Evolutionary conservation across 2,329 filamentous ascomycete species (phyloP).

Genomic region (Calonectria pauciramosa): DNA sequence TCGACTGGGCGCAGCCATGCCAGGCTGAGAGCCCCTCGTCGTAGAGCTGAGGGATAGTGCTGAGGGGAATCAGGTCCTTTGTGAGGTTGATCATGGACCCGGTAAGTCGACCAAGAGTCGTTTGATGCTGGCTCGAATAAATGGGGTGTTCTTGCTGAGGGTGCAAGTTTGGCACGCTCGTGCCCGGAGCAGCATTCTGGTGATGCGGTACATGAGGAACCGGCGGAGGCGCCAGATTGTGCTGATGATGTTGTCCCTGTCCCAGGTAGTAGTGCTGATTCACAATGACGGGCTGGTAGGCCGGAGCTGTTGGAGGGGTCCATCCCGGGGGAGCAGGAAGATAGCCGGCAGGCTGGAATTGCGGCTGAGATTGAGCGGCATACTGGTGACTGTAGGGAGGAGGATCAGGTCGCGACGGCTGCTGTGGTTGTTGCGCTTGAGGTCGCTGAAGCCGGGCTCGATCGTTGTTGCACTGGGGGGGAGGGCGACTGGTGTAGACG

Average conservation of each 20-base stretch:
- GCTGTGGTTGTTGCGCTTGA: background rate
- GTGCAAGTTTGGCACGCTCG: background rate
- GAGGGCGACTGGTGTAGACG: slow-evolving; percentile 31
- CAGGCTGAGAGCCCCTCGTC: slow-evolving; percentile 60
- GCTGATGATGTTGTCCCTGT: slow-evolving; percentile 5
- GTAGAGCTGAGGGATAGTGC: slow-evolving; percentile 50
- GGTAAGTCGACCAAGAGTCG: slow-evolving; percentile 51
- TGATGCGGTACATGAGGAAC: slow-evolving; percentile 9
- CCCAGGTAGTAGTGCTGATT: slow-evolving; percentile 66
- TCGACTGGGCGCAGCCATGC: slow-evolving; percentile 59
- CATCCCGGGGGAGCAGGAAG: slow-evolving; percentile 42
- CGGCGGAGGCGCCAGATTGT: background rate
- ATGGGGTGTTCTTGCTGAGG: slow-evolving; percentile 15
- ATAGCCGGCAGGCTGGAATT: slow-evolving; percentile 40
- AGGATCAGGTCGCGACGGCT: slow-evolving; percentile 1
- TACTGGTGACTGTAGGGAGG: slow-evolving; percentile 38
- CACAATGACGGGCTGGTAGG: slow-evolving; percentile 59
- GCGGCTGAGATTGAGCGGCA: slow-evolving; percentile 41
- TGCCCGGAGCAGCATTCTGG: background rate
- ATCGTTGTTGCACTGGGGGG: slow-evolving; percentile 3
- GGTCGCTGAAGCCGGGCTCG: background rate
- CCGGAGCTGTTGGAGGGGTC: slow-evolving; percentile 30
- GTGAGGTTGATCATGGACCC: slow-evolving; percentile 60
- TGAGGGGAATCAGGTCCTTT: slow-evolving; percentile 53
- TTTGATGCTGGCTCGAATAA: slow-evolving; percentile 31